Evolutionary conservation across 2,329 filamentous ascomycete genomes (phyloP).

Genomic region (Bipolaris oryzae): DNA sequence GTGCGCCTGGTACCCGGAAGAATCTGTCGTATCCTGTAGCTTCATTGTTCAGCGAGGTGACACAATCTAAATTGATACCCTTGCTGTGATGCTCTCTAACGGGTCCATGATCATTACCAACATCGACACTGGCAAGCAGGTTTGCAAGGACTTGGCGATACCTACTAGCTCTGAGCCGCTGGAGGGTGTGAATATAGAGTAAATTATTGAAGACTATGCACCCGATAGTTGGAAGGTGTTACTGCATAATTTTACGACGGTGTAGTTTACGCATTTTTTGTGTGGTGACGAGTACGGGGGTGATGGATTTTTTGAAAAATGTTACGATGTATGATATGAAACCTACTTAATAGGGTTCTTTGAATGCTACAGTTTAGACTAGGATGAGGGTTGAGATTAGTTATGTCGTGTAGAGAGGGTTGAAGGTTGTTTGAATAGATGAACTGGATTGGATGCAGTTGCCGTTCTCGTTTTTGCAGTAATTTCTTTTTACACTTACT

Average conservation of each 20-base stretch:
- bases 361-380: no score
- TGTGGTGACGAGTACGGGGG: background rate
- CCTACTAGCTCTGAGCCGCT: conserved; percentile 15
- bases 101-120: conserved; percentile 60
- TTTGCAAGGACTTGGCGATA: conserved; percentile 56
- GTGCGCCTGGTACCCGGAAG: conserved; percentile 67
- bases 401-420: no score
- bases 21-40: conserved; percentile 59
- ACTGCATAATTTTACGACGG: conserved; percentile 3
- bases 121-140: conserved; percentile 57
- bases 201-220: conserved; percentile 52
- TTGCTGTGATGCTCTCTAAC: conserved; percentile 49
- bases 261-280: background rate
- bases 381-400: no score
- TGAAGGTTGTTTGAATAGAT: no score
- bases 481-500: no score
- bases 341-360: no score
- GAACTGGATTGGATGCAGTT: no score
- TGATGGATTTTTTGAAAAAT: background rate
- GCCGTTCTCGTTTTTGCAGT: no score
- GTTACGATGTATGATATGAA: conserved; percentile 1
- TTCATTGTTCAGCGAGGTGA: conserved; percentile 56
- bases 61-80: conserved; percentile 50
- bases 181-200: conserved; percentile 60
- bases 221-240: background rate